Percentiles rank a stretch among this genome's conserved stretches.
These are phyloP conservation scores for Glycyrrhiza uralensis DNA, from an alignment of 306 rosid genomes.

Conservation along the genomic window DNA sequence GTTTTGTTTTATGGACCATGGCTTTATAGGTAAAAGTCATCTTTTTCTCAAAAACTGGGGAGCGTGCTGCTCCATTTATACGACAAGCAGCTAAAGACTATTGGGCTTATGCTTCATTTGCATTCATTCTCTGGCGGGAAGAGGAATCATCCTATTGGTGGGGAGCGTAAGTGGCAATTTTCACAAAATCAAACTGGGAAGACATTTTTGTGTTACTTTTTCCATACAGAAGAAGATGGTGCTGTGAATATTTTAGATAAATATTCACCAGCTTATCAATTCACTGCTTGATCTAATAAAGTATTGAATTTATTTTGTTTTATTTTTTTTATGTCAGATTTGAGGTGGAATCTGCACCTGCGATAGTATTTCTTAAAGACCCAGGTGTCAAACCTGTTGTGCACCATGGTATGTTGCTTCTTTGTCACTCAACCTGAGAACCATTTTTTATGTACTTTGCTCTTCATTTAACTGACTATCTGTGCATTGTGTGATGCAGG, in stretches of 20 bases:
- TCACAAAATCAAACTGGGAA: neutral
- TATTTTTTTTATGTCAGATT: slow-evolving; percentile 49
- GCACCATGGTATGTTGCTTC: slow-evolving; percentile 57
- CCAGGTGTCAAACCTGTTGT: slow-evolving; percentile 89
- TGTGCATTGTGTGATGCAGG: slow-evolving; percentile 49
- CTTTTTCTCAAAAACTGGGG: slow-evolving; percentile 70
- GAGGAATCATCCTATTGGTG: slow-evolving; percentile 87
- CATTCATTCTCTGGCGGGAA: slow-evolving; percentile 82
- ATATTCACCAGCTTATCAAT: neutral
- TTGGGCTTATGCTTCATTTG: slow-evolving; percentile 77
- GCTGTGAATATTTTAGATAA: neutral
- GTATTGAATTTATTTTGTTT: neutral
- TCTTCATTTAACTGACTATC: slow-evolving; percentile 21
- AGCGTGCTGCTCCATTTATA: slow-evolving; percentile 80
- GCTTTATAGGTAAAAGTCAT: slow-evolving; percentile 72
- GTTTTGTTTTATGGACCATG: slow-evolving; percentile 30
- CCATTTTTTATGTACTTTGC: slow-evolving; percentile 11
- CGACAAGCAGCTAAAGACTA: slow-evolving; percentile 75
- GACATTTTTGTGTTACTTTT: neutral
- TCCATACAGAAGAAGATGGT: slow-evolving; percentile 1
- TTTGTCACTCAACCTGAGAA: slow-evolving; percentile 3
- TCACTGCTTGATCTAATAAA: slow-evolving; percentile 11
- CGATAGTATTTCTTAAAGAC: slow-evolving; percentile 83
- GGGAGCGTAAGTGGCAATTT: slow-evolving; percentile 58
- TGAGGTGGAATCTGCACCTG: slow-evolving; percentile 90